Percentiles rank a stretch among this genome's conserved stretches.
Evolutionary conservation across 441 rosid species (phyloP).

Genomic region (Erodium texanum): DNA sequence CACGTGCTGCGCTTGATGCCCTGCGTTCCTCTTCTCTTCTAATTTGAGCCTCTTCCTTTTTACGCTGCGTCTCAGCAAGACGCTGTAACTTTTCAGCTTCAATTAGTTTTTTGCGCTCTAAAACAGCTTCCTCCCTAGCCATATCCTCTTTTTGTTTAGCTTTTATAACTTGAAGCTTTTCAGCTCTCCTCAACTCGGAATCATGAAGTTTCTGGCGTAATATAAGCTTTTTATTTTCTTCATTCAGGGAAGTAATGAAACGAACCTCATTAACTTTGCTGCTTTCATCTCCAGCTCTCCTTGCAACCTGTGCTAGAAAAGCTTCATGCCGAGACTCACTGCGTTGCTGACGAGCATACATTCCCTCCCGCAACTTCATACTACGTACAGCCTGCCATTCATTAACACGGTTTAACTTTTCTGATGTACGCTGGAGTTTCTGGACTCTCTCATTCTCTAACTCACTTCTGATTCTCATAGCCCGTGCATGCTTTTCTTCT

Average conservation of each 20-base stretch:
- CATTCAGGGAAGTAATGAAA: conserved; percentile 75
- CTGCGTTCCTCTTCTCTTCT: conserved; percentile 83
- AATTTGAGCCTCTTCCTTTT: conserved; percentile 77
- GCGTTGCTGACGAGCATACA: conserved; percentile 74
- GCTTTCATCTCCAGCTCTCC: conserved; percentile 89
- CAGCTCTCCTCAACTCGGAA: conserved; percentile 75
- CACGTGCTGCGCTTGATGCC: conserved; percentile 80
- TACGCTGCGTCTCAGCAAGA: conserved; percentile 68
- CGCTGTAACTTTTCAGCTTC: conserved; percentile 84
- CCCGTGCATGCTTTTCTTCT: conserved; percentile 72
- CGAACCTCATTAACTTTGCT: conserved; percentile 83
- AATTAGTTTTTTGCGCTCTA: conserved; percentile 63
- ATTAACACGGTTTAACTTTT: conserved; percentile 63
- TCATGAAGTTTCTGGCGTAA: conserved; percentile 73
- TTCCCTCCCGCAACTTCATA: conserved; percentile 65
- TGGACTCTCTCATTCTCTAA: conserved; percentile 73
- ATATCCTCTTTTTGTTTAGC: conserved; percentile 67
- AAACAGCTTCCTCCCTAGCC: conserved; percentile 79
- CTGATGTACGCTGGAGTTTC: conserved; percentile 74
- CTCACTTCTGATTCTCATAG: conserved; percentile 65
- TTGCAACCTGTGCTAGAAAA: conserved; percentile 65
- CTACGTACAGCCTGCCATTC: conserved; percentile 80
- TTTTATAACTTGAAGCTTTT: conserved; percentile 60
- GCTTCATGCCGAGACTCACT: conserved; percentile 79
- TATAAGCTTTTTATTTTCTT: conserved; percentile 70